Percentiles rank a stretch among this genome's conserved stretches.
Conservation (phyloP, 2,329 filamentous ascomycete genomes). For the Alternaria dauci region DNA sequence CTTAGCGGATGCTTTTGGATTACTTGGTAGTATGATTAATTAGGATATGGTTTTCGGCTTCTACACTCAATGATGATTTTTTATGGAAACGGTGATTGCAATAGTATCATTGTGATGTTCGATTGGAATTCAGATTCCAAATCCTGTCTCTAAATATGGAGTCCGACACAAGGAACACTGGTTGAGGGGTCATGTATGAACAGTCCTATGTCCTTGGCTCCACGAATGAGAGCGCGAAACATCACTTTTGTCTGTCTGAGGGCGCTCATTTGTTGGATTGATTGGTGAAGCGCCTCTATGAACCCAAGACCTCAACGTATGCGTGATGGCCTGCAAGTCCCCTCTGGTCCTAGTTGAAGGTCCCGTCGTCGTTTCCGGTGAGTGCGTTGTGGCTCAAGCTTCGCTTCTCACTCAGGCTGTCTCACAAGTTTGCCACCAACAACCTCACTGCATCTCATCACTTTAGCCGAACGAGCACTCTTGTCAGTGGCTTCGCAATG, state of each 20-base stretch:
- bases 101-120: neutral
- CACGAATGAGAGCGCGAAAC: no score
- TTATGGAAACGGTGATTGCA: neutral
- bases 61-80: neutral
- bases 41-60: constrained; percentile 6
- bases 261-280: neutral
- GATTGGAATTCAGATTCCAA: neutral
- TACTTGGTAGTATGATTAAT: constrained; percentile 6
- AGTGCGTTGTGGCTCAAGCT: constrained; percentile 3
- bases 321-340: neutral
- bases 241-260: neutral
- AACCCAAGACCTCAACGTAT: neutral
- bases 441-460: constrained; percentile 2
- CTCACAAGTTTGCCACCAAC: constrained; percentile 12
- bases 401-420: constrained; percentile 14
- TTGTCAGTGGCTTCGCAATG: neutral
- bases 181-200: no score
- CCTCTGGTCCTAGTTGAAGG: neutral
- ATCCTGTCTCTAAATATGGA: no score
- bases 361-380: neutral
- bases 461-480: constrained; percentile 9
- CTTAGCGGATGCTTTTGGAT: constrained; percentile 3
- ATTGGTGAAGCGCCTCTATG: neutral
- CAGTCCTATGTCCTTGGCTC: no score
- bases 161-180: no score